These are phyloP conservation scores for Candida insectorum DNA, from an alignment of 805 yeast species.

Conservation along the genomic window DNA sequence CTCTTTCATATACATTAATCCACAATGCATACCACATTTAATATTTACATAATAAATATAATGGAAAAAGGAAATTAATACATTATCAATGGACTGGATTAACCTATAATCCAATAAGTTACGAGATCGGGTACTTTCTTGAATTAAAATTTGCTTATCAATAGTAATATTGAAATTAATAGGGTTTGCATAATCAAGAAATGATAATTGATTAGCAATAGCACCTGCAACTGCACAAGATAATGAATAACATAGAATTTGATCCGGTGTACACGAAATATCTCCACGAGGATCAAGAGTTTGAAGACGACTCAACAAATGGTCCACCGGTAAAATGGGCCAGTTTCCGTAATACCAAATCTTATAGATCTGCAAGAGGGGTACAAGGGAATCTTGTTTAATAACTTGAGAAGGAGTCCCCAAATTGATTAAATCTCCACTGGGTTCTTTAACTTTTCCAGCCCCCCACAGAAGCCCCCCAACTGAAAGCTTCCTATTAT, in stretches of 20 bases:
- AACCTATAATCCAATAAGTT: slow-evolving; percentile 19
- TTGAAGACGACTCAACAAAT: slow-evolving; percentile 17
- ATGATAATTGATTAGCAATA: slow-evolving; percentile 19
- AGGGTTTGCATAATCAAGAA: slow-evolving; percentile 9
- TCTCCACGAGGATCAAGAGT: slow-evolving; percentile 1
- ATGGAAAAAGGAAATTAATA: slow-evolving; percentile 30
- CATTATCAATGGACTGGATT: slow-evolving; percentile 19
- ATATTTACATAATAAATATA: slow-evolving; percentile 28
- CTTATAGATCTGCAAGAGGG: slow-evolving; percentile 28
- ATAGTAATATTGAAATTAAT: slow-evolving; percentile 12
- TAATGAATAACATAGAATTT: slow-evolving; percentile 19
- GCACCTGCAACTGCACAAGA: slow-evolving; percentile 32
- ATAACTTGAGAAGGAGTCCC: neutral
- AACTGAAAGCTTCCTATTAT: too few species aligned
- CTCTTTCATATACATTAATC: slow-evolving; percentile 30
- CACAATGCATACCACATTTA: slow-evolving; percentile 20
- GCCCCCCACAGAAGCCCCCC: too few species aligned
- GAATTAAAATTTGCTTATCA: slow-evolving; percentile 11
- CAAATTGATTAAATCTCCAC: too few species aligned
- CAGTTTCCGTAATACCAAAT: slow-evolving; percentile 37
- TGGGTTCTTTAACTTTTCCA: too few species aligned
- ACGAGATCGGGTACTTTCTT: slow-evolving; percentile 22
- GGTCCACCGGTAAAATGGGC: slow-evolving; percentile 28
- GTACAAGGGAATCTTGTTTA: slow-evolving; percentile 18
- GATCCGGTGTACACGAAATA: slow-evolving; percentile 3